Evolutionary conservation across 2,329 filamentous ascomycete genomes (phyloP), one percentile per base, ranked within the genome.

Genomic region (Alternaria ventricosa): DNA sequence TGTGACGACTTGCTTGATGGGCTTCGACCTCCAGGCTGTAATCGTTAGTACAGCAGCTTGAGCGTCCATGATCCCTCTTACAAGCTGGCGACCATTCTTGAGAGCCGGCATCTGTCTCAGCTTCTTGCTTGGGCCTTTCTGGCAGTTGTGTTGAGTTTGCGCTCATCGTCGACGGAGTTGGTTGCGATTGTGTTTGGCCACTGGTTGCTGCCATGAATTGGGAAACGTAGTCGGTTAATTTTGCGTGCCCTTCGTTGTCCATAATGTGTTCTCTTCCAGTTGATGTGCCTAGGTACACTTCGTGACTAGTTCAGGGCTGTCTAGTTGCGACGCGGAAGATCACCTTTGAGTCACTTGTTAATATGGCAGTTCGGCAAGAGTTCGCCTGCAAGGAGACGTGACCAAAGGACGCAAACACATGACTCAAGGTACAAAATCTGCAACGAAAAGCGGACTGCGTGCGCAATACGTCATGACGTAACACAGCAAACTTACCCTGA

Each of bases 1-100:
- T 36, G 86, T 82, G 27, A 93, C 90, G 12, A 87, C 84, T 80
- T 96, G 92, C 79, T 92, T 92, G 80, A 94, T 92, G 44, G 92
- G 92, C 79, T 92, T 94, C 59, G 87, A 85, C 71, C 89, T 87
- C 92, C 92, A 96, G 46, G 92, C 91, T 75, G 56, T 12, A 10
- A 22, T n/a, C 9, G 63, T 77, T 45, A 77, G 67, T 36, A 45
- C 28, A 25, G 33, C 6, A 23, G 20, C 23, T 1, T 6, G 18
- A 7, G 9, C 6, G 15, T 15, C 2, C 3, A 23, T 3, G 5
- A 7, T 11, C 9, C 5, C 6, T 30, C 75, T 69, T 70, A 82
- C 81, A 83, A 18, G 76, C 75, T 43, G 81, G 81, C 30, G 78
- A 78, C 81, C 81, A 83, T 49, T 70, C 75, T 44, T 67, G 60